These are phyloP conservation scores for Jaapia argillacea DNA, from an alignment of 768 basidiomycete species.

Conservation along the genomic window DNA sequence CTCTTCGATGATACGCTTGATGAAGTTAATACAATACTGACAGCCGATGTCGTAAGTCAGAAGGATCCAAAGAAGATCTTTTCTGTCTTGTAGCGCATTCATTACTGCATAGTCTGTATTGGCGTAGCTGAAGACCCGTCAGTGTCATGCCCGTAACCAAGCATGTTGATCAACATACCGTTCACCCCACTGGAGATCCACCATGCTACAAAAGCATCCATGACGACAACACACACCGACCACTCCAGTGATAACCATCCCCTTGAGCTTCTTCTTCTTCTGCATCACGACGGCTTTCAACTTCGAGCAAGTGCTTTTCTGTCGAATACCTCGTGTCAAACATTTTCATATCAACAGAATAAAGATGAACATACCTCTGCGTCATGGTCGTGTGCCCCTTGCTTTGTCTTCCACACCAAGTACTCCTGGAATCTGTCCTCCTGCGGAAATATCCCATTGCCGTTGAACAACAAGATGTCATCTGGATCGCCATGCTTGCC, in stretches of 20 bases:
- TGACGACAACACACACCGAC: constrained; percentile 8
- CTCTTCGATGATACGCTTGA: constrained; percentile 7
- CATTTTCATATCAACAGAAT: too few relatives aligned
- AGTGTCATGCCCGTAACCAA: neutral
- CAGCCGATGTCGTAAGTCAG: constrained; percentile 17
- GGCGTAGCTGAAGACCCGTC: constrained; percentile 9
- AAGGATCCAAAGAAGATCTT: neutral
- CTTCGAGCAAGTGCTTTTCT: constrained; percentile 9
- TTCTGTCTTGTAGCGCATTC: constrained; percentile 4
- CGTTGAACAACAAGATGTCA: neutral
- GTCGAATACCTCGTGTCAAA: too few relatives aligned
- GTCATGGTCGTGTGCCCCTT: too few relatives aligned
- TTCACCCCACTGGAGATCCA: constrained; percentile 21
- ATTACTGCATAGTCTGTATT: constrained; percentile 14
- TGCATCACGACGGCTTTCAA: constrained; percentile 5
- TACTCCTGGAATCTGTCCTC: neutral
- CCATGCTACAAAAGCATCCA: constrained; percentile 9
- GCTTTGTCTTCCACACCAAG: neutral
- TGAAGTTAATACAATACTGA: constrained; percentile 11
- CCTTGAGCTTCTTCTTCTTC: constrained; percentile 3
- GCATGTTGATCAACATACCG: constrained; percentile 10
- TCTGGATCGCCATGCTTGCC: neutral
- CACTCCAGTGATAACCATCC: constrained; percentile 5
- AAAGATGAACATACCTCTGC: neutral
- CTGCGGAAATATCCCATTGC: neutral